These are phyloP conservation scores for Hypoxylon sp. DNA, from an alignment of 2,329 filamentous ascomycete genomes.

Conservation along the genomic window DNA sequence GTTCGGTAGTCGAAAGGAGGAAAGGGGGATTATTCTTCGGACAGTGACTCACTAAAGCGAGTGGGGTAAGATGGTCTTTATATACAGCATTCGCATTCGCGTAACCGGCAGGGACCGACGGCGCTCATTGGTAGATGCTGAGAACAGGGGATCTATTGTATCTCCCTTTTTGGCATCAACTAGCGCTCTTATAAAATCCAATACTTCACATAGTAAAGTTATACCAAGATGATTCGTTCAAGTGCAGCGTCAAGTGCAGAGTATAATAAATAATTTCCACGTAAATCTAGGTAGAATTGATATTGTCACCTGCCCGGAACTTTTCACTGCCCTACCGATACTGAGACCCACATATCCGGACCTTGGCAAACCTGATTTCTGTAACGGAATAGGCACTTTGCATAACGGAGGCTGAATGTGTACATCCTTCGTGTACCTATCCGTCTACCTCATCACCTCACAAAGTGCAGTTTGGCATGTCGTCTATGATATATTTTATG, in stretches of 20 bases:
- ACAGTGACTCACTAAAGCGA: slow-evolving; percentile 13
- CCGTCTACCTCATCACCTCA: neutral
- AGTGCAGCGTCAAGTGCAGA: neutral
- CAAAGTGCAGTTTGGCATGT: neutral
- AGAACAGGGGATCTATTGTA: neutral
- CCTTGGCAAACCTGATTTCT: slow-evolving; percentile 7
- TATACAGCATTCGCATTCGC: slow-evolving; percentile 5
- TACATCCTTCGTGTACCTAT: neutral
- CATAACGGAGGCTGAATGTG: too few species aligned
- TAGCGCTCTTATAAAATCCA: neutral
- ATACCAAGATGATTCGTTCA: neutral
- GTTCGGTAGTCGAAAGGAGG: too few species aligned
- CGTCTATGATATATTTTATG: too few species aligned
- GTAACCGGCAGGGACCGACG: neutral
- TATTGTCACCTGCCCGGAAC: too few species aligned
- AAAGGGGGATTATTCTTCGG: neutral
- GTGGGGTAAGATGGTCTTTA: neutral
- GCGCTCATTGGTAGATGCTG: slow-evolving; percentile 1
- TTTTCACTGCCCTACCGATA: too few species aligned
- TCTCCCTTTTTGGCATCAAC: neutral
- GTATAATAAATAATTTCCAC: neutral
- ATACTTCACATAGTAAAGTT: neutral
- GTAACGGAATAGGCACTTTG: neutral
- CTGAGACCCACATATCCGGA: neutral
- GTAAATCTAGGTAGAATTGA: too few species aligned